Evolutionary conservation across 2,329 filamentous ascomycete species (phyloP).

Genomic region (Cladosporium sp.): DNA sequence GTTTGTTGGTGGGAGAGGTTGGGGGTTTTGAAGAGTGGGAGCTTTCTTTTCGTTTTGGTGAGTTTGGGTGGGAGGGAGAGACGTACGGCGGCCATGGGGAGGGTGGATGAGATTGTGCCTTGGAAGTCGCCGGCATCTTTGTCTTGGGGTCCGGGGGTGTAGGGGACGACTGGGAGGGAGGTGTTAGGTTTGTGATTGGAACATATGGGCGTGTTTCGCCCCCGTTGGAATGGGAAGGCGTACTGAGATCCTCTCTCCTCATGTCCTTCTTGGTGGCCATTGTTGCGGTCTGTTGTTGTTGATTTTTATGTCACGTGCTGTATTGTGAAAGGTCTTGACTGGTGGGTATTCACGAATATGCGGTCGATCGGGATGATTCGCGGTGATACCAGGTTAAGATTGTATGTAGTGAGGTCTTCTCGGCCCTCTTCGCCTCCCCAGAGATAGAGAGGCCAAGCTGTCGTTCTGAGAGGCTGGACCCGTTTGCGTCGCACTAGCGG

Average conservation of each 20-base stretch:
- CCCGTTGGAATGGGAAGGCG: slow-evolving; percentile 28
- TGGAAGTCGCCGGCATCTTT: slow-evolving; percentile 63
- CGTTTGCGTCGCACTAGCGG: neutral
- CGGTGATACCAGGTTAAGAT: neutral
- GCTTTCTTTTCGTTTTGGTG: slow-evolving; percentile 59
- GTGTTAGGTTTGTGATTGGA: slow-evolving; percentile 8
- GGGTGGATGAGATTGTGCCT: slow-evolving; percentile 65
- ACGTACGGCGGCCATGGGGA: slow-evolving; percentile 84
- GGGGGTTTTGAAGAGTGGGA: neutral
- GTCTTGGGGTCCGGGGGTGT: slow-evolving; percentile 67
- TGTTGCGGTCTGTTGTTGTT: slow-evolving; percentile 15
- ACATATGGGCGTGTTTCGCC: too few species aligned
- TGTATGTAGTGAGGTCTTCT: neutral
- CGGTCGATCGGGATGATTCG: too few species aligned
- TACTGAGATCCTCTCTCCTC: slow-evolving; percentile 69
- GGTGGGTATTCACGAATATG: too few species aligned
- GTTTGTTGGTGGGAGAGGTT: neutral
- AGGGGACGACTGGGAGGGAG: slow-evolving; percentile 70
- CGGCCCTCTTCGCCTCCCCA: neutral
- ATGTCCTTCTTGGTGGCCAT: slow-evolving; percentile 73
- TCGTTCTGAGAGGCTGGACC: neutral
- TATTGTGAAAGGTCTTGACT: neutral
- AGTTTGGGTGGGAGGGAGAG: slow-evolving; percentile 5
- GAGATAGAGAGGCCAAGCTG: neutral
- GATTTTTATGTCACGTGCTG: neutral